Conservation (phyloP, 768 basidiomycete species). For the Mycena rebaudengoi region DNA sequence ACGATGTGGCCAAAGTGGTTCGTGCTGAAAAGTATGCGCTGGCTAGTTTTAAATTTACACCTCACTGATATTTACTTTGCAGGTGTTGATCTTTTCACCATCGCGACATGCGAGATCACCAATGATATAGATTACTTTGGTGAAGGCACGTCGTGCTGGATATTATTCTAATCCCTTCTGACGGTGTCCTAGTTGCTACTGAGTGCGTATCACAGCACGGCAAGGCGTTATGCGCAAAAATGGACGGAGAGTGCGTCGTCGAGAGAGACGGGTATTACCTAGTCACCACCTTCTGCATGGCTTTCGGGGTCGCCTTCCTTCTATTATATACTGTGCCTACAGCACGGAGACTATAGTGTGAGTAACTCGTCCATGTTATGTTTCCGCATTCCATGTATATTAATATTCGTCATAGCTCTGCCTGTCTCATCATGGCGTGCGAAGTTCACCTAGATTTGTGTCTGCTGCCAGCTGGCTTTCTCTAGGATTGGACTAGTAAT, state of each 20-base stretch:
- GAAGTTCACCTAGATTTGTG: too few species aligned
- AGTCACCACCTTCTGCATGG: slow-evolving; percentile 79
- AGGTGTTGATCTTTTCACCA: slow-evolving; percentile 90
- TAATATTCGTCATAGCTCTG: slow-evolving; percentile 54
- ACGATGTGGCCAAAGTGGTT: slow-evolving; percentile 99
- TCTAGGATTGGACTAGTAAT: too few species aligned
- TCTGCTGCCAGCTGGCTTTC: too few species aligned
- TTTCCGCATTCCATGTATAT: not conserved
- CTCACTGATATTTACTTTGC: not conserved
- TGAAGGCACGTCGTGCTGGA: slow-evolving; percentile 55
- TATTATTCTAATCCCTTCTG: not conserved
- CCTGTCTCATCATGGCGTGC: too few species aligned
- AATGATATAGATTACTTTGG: slow-evolving; percentile 60
- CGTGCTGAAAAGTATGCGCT: slow-evolving; percentile 77
- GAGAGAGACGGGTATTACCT: slow-evolving; percentile 93
- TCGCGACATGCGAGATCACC: slow-evolving; percentile 83
- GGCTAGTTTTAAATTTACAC: not conserved
- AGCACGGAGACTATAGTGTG: slow-evolving; percentile 86
- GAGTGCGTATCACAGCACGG: slow-evolving; percentile 95
- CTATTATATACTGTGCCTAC: slow-evolving; percentile 84
- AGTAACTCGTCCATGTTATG: slow-evolving; percentile 32
- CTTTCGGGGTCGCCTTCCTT: slow-evolving; percentile 76
- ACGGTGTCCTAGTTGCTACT: slow-evolving; percentile 54
- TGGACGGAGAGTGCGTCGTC: slow-evolving; percentile 83
- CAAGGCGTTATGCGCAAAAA: slow-evolving; percentile 75